phyloP scores from a whole-genome alignment of 1,139 yeast genomes.

The Sugiyamaella grinbergsii region DNA sequence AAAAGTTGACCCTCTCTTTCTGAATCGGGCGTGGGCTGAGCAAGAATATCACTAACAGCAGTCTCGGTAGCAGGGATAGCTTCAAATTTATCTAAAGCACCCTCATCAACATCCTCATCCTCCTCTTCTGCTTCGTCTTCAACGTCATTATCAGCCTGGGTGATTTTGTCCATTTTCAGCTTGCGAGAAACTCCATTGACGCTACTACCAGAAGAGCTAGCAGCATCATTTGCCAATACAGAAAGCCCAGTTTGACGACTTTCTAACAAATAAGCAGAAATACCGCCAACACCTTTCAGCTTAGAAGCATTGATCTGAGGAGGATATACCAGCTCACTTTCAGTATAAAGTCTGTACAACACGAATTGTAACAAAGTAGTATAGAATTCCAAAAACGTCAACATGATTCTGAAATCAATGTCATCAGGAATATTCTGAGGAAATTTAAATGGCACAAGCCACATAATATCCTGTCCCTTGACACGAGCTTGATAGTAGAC shows the following conservation, averaged over 20 bases:
- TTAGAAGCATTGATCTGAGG: slow-evolving; percentile 76
- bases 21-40: slow-evolving; percentile 71
- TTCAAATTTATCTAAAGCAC: slow-evolving; percentile 69
- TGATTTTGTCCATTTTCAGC: slow-evolving; percentile 34
- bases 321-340: slow-evolving; percentile 84
- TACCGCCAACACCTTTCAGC: slow-evolving; percentile 86
- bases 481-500: slow-evolving; percentile 91
- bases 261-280: slow-evolving; percentile 78
- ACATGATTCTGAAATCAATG: slow-evolving; percentile 95
- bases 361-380: slow-evolving; percentile 89
- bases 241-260: slow-evolving; percentile 46
- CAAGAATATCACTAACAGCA: slow-evolving; percentile 71
- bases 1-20: slow-evolving; percentile 67
- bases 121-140: slow-evolving; percentile 45
- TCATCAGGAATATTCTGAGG: slow-evolving; percentile 94
- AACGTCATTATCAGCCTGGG: slow-evolving; percentile 46
- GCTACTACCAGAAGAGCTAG: slow-evolving; percentile 31
- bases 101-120: slow-evolving; percentile 47
- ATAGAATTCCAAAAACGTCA: slow-evolving; percentile 93
- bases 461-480: slow-evolving; percentile 88
- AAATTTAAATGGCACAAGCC: slow-evolving; percentile 97
- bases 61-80: slow-evolving; percentile 55
- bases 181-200: slow-evolving; percentile 34
- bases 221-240: slow-evolving; percentile 39
- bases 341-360: slow-evolving; percentile 80